These are phyloP conservation scores for Xylaria sp. DNA, from an alignment of 2,329 filamentous ascomycete species.

Conservation along the genomic window DNA sequence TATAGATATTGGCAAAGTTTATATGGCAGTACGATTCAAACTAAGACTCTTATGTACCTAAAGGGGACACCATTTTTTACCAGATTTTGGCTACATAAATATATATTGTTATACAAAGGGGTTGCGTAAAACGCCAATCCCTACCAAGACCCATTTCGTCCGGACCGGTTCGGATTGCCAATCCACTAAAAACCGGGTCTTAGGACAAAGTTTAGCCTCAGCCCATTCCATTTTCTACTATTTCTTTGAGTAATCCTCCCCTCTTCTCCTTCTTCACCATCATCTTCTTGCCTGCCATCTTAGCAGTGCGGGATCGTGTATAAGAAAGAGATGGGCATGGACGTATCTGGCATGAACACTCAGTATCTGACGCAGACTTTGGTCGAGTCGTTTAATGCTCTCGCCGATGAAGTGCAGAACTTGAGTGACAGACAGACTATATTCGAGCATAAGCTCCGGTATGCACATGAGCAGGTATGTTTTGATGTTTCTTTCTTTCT, in stretches of 20 bases:
- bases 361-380: slow-evolving; percentile 65
- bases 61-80: too few species aligned
- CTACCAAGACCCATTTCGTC: too few species aligned
- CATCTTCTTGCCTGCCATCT: slow-evolving; percentile 13
- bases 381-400: slow-evolving; percentile 71
- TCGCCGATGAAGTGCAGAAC: slow-evolving; percentile 73
- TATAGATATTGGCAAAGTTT: too few species aligned
- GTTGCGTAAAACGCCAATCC: background rate
- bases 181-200: slow-evolving; percentile 38
- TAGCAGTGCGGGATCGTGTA: slow-evolving; percentile 23
- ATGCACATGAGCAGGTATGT: slow-evolving; percentile 74
- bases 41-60: too few species aligned
- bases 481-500: background rate
- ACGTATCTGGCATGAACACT: slow-evolving; percentile 55
- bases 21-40: too few species aligned
- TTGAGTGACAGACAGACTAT: slow-evolving; percentile 73
- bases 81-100: background rate
- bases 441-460: slow-evolving; percentile 73
- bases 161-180: slow-evolving; percentile 33
- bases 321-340: slow-evolving; percentile 24
- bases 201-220: slow-evolving; percentile 26
- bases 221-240: slow-evolving; percentile 24
- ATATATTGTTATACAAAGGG: background rate
- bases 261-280: background rate
- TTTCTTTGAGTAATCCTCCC: slow-evolving; percentile 29